Evolutionary conservation across 371 early-diverging fungal species (phyloP).

Genomic region (Dinochytrium kinnereticum): DNA sequence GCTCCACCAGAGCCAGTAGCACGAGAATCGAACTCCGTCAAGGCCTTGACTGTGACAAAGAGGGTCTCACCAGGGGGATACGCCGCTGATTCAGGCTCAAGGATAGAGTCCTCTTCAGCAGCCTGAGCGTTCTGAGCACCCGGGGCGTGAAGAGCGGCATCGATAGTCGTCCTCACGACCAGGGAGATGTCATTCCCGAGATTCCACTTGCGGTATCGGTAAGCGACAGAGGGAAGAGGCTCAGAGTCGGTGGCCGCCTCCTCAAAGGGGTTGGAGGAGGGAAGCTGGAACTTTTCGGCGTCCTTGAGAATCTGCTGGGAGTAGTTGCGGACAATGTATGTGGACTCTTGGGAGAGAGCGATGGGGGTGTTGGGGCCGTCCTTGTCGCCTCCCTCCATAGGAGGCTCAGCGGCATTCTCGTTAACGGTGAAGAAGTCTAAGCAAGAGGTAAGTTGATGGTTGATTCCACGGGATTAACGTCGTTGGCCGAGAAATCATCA

Average conservation of each 20-base stretch:
- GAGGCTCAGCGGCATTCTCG: slow-evolving; percentile 93
- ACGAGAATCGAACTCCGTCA: slow-evolving; percentile 91
- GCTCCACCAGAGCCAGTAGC: slow-evolving; percentile 89
- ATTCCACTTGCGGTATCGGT: slow-evolving; percentile 80
- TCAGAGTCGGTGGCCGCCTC: slow-evolving; percentile 53
- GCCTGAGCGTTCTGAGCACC: slow-evolving; percentile 30
- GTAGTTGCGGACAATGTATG: slow-evolving; percentile 87
- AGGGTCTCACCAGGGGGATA: slow-evolving; percentile 59
- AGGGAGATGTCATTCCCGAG: slow-evolving; percentile 65
- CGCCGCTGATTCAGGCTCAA: slow-evolving; percentile 23
- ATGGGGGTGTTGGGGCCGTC: slow-evolving; percentile 88
- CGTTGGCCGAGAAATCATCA: background rate
- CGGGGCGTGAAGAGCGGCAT: slow-evolving; percentile 72
- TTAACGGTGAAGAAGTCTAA: slow-evolving; percentile 88
- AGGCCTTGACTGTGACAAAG: slow-evolving; percentile 75
- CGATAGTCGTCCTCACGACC: slow-evolving; percentile 89
- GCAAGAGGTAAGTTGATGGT: background rate
- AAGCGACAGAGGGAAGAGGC: slow-evolving; percentile 75
- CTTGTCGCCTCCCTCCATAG: slow-evolving; percentile 83
- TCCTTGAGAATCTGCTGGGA: slow-evolving; percentile 79
- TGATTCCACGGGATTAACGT: background rate
- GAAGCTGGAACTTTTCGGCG: slow-evolving; percentile 55
- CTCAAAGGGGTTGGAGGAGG: slow-evolving; percentile 80
- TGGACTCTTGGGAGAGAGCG: slow-evolving; percentile 82
- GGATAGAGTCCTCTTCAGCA: slow-evolving; percentile 23